Conservation (phyloP, 306 rosid species). For the Calophaca sinica region DNA sequence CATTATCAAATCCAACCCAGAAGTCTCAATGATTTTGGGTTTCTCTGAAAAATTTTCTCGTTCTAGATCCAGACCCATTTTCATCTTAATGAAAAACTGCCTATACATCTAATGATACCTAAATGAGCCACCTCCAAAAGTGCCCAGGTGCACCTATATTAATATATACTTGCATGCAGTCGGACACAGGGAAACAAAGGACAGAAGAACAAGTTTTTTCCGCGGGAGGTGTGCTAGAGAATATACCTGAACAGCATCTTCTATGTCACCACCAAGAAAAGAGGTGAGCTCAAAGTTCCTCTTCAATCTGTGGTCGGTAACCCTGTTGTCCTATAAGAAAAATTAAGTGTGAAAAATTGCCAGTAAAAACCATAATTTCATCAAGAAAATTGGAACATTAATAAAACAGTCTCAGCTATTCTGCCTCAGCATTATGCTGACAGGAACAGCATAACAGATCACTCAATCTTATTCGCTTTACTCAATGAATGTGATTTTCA, state of each 20-base stretch:
- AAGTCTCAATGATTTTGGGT: slow-evolving; percentile 24
- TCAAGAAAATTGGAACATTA: slow-evolving; percentile 18
- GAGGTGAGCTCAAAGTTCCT: slow-evolving; percentile 86
- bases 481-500: slow-evolving; percentile 19
- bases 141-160: slow-evolving; percentile 7
- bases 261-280: slow-evolving; percentile 85
- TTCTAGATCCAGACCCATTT: slow-evolving; percentile 23
- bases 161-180: neutral
- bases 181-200: slow-evolving; percentile 5
- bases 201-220: neutral
- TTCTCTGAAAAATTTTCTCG: neutral
- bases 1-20: slow-evolving; percentile 35
- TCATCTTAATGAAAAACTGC: slow-evolving; percentile 16
- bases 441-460: slow-evolving; percentile 33
- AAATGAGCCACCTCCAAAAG: slow-evolving; percentile 25
- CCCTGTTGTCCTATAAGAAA: slow-evolving; percentile 80
- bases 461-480: slow-evolving; percentile 29
- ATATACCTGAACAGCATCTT: slow-evolving; percentile 86
- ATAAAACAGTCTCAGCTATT: slow-evolving; percentile 5
- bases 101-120: neutral
- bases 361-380: slow-evolving; percentile 34
- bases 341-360: slow-evolving; percentile 31
- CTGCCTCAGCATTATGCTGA: slow-evolving; percentile 27
- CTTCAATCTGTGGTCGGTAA: slow-evolving; percentile 94
- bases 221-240: slow-evolving; percentile 26